A percentile compares a stretch with the other conserved stretches of the same genome.
Evolutionary conservation across 2,329 filamentous ascomycete species (phyloP).

Genomic region (Aspergillus tanneri): DNA sequence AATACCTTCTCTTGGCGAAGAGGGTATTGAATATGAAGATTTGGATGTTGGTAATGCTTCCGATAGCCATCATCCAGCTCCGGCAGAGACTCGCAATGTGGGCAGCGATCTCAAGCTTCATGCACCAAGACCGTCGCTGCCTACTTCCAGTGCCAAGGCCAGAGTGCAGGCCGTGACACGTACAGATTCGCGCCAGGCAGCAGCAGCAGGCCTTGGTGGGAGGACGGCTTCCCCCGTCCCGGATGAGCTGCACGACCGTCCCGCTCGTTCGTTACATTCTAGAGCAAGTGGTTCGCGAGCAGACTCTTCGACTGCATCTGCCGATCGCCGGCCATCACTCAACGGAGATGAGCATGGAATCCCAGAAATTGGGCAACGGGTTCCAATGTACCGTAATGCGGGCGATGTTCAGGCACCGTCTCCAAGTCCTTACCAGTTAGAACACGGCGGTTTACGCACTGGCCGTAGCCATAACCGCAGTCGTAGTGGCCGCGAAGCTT

Average conservation of each 20-base stretch:
- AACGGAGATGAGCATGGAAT: conserved; percentile 82
- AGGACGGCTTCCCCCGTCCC: conserved; percentile 44
- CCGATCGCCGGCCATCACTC: conserved; percentile 56
- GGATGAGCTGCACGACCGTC: conserved; percentile 52
- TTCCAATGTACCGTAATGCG: conserved; percentile 89
- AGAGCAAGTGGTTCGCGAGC: conserved; percentile 60
- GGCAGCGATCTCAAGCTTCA: conserved; percentile 80
- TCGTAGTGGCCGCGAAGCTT: conserved; percentile 68
- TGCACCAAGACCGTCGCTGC: conserved; percentile 83
- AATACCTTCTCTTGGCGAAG: conserved; percentile 82
- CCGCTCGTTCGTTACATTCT: conserved; percentile 59
- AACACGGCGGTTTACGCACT: conserved; percentile 47
- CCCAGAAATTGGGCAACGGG: conserved; percentile 85
- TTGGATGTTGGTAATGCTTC: conserved; percentile 47
- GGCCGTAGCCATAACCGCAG: conserved; percentile 66
- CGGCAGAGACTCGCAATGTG: conserved; percentile 74
- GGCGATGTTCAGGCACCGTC: conserved; percentile 96
- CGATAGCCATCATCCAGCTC: conserved; percentile 48
- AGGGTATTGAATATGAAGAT: conserved; percentile 83
- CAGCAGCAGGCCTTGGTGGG: conserved; percentile 78
- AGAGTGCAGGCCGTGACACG: conserved; percentile 81
- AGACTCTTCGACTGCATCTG: conserved; percentile 46
- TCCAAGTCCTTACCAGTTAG: conserved; percentile 59
- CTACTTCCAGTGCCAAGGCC: conserved; percentile 76
- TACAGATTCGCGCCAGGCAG: conserved; percentile 84